Evolutionary conservation across 2,329 filamentous ascomycete genomes (phyloP).

Genomic region (Pestalotiopsis sp.): DNA sequence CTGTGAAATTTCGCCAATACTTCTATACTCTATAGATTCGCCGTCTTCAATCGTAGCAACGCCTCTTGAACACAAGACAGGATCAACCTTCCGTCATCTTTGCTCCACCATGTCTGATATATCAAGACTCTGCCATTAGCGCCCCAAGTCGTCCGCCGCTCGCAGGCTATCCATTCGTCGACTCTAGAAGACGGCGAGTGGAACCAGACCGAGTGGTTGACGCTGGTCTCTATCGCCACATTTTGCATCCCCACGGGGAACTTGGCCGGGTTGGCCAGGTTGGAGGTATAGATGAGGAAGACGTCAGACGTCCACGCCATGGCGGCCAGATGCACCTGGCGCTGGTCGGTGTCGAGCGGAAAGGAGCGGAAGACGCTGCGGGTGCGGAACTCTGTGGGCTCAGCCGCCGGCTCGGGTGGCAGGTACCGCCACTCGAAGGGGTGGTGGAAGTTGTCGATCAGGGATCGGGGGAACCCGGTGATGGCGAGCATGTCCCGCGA

Average conservation of each 20-base stretch:
- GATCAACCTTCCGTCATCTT: slow-evolving; percentile 15
- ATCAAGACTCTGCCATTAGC: slow-evolving; percentile 19
- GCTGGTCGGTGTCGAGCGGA: background rate
- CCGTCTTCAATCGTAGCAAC: slow-evolving; percentile 15
- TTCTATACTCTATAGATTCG: background rate
- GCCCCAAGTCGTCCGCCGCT: slow-evolving; percentile 18
- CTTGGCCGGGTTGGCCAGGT: slow-evolving; percentile 11
- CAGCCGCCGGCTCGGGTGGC: background rate
- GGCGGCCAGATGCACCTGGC: slow-evolving; percentile 9
- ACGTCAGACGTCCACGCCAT: slow-evolving; percentile 13
- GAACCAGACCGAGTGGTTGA: slow-evolving; percentile 19
- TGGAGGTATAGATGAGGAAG: slow-evolving; percentile 13
- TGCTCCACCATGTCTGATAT: slow-evolving; percentile 17
- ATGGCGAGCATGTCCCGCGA: background rate
- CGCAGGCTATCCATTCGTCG: slow-evolving; percentile 19
- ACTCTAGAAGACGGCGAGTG: slow-evolving; percentile 15
- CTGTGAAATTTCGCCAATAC: background rate
- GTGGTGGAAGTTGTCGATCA: background rate
- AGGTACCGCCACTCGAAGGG: slow-evolving; percentile 12
- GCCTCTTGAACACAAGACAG: slow-evolving; percentile 19
- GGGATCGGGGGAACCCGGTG: slow-evolving; percentile 2
- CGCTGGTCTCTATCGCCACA: slow-evolving; percentile 12
- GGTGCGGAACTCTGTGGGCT: slow-evolving; percentile 7
- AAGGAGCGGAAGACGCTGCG: slow-evolving; percentile 13
- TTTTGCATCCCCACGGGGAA: background rate